These are phyloP conservation scores for Leersia perrieri DNA, from an alignment of 176 grass and related monocot genomes.

Conservation along the genomic window DNA sequence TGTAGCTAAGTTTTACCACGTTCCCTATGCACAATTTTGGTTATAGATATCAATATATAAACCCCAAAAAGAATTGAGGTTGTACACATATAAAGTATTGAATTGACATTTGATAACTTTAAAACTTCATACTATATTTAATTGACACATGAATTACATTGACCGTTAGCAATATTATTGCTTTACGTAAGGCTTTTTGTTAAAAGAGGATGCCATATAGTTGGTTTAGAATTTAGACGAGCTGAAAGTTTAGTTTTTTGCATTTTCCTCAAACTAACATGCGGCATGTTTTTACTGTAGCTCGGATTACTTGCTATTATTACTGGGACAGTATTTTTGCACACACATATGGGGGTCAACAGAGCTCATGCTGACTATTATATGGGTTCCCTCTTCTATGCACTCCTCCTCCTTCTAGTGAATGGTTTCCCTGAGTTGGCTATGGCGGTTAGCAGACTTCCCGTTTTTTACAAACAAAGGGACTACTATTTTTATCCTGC, in stretches of 20 bases:
- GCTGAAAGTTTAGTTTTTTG: too few relatives aligned
- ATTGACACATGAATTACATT: too few relatives aligned
- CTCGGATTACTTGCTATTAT: slow-evolving; percentile 49
- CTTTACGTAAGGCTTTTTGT: neutral
- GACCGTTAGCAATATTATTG: too few relatives aligned
- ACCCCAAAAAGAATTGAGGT: neutral
- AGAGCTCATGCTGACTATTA: slow-evolving; percentile 56
- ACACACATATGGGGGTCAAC: slow-evolving; percentile 56
- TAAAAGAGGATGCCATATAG: too few relatives aligned
- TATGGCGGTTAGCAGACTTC: slow-evolving; percentile 60
- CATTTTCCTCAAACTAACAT: neutral
- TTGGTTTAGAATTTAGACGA: neutral
- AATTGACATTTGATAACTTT: neutral
- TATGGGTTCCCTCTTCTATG: too few relatives aligned
- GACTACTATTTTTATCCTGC: slow-evolving; percentile 76
- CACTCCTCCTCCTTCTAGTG: too few relatives aligned
- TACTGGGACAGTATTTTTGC: slow-evolving; percentile 67
- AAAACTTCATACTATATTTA: neutral
- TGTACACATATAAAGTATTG: neutral
- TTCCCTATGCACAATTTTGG: neutral
- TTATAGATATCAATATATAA: neutral
- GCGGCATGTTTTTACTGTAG: slow-evolving; percentile 32
- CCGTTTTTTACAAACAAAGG: slow-evolving; percentile 81
- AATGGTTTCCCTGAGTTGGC: too few relatives aligned
- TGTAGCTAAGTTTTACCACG: neutral